Conservation (phyloP, 2,329 filamentous ascomycete species). For the Xylaria sp. region DNA sequence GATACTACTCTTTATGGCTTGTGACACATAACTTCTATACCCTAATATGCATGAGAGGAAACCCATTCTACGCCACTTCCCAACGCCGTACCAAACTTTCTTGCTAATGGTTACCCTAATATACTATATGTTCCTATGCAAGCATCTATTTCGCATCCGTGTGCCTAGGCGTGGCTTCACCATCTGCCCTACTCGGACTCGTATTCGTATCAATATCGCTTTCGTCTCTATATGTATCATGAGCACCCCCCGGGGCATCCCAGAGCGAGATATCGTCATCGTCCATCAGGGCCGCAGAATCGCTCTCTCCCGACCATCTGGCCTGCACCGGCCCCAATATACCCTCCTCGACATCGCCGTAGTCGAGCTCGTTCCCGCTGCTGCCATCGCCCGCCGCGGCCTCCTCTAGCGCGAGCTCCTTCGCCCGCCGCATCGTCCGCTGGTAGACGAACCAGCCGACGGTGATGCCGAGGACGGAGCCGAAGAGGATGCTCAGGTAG, state of each 20-base stretch:
- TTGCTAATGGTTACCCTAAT: constrained; percentile 9
- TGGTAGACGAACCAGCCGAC: constrained; percentile 90
- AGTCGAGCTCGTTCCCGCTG: constrained; percentile 40
- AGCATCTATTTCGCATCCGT: constrained; percentile 17
- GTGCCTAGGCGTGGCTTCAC: constrained; percentile 10
- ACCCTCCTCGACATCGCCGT: constrained; percentile 58
- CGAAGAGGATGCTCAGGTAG: constrained; percentile 81
- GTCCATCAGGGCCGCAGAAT: constrained; percentile 65
- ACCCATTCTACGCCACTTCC: constrained; percentile 4
- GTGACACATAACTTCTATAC: constrained; percentile 18
- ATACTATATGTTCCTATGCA: constrained; percentile 9
- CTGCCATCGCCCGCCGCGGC: constrained; percentile 19
- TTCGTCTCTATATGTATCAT: constrained; percentile 33
- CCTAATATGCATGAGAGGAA: neutral
- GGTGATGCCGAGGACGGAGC: constrained; percentile 73
- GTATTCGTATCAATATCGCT: constrained; percentile 25
- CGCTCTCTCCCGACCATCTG: constrained; percentile 53
- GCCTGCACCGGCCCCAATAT: constrained; percentile 46
- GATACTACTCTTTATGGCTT: constrained; percentile 6
- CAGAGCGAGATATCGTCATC: constrained; percentile 69
- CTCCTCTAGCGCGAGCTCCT: constrained; percentile 64
- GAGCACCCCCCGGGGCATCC: constrained; percentile 50
- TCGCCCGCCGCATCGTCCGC: constrained; percentile 70
- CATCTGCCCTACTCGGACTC: neutral
- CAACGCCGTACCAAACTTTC: constrained; percentile 21